Base-by-base conservation (phyloP, 1,284 basidiomycete genomes). In the Omphalotus olearius region DNA sequence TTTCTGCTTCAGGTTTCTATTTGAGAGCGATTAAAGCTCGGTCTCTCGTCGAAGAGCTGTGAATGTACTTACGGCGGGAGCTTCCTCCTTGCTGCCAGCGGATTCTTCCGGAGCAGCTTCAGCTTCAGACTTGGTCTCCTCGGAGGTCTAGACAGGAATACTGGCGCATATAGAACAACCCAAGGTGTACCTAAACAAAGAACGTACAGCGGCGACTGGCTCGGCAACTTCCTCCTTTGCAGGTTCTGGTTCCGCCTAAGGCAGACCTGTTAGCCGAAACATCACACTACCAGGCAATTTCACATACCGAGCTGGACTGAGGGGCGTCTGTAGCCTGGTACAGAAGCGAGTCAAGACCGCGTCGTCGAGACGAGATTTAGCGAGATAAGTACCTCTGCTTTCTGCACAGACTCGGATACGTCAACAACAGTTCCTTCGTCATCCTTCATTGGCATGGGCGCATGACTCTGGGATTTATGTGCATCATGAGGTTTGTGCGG, bases 381-480 rank as follows among this genome's bases (percentile, higher is more conserved):
- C 28, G 11, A 25, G 30, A 39, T 20, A 59, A 64, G 39, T 50
- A 70, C 70, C 61, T 66, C 63, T 35, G 68, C 59, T 48, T 64
- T 57, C 20, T 64, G 54, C 13, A 69, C 55, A 10, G 69, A 66
- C 13, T 59, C 59, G 13, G 67, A 57, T 45, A 73, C 65, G 46
- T 72, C 62, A 23, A 66, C 69, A 33, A 60, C 64, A n/a, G 60
- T 66, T 30, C 69, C 72, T 53, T 69, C 68, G 49, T 66, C 67
- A 47, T 72, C 71, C 57, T 64, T 69, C 63, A 71, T 62, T 10
- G 60, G 47, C 18, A 64, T 58, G 14, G 58, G 55, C 25, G 51
- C 52, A 47, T 66, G 65, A 23, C 41, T 23, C 51, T 58, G 60
- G 23, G 68, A 66, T 30, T 66, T 66, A 45, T 63, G 58, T 57